Evolutionary conservation across 768 basidiomycete species (phyloP).

Genomic region (Suillus hirtellus): DNA sequence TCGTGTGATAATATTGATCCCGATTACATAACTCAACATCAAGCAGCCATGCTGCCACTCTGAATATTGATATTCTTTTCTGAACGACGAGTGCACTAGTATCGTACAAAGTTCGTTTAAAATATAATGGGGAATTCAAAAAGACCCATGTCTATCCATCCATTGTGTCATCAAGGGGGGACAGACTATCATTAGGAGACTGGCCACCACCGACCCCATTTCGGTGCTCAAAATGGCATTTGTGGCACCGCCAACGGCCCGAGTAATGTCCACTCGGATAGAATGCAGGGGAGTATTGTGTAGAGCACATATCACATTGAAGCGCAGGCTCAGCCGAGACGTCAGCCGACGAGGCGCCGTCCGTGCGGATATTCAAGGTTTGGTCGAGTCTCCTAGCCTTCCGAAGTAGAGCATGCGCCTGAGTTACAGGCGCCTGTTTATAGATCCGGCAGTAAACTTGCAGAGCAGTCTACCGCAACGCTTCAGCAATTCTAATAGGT

Average conservation of each 20-base stretch:
- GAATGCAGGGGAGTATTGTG: constrained; percentile 77
- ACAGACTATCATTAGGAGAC: constrained; percentile 3
- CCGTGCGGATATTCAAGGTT: constrained; percentile 54
- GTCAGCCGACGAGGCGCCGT: constrained; percentile 22
- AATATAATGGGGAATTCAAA: not conserved
- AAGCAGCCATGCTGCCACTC: no score
- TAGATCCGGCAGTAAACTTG: constrained; percentile 85
- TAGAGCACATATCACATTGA: constrained; percentile 59
- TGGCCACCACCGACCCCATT: not conserved
- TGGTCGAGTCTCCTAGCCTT: constrained; percentile 85
- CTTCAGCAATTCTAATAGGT: not conserved
- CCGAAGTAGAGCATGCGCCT: constrained; percentile 83
- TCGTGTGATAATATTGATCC: not conserved
- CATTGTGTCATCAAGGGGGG: constrained; percentile 3
- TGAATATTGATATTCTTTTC: not conserved
- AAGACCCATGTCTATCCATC: not conserved
- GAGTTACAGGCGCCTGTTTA: constrained; percentile 72
- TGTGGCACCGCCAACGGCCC: constrained; percentile 42
- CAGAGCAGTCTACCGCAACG: constrained; percentile 67
- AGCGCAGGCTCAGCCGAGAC: constrained; percentile 29
- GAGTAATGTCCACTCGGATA: constrained; percentile 43
- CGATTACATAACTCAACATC: constrained; percentile 5
- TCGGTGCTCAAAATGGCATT: constrained; percentile 36
- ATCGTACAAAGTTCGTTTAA: not conserved
- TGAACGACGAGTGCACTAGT: not conserved